Evolutionary conservation across 2,329 filamentous ascomycete species (phyloP).

Genomic region (Ceratocystis albifundus): DNA sequence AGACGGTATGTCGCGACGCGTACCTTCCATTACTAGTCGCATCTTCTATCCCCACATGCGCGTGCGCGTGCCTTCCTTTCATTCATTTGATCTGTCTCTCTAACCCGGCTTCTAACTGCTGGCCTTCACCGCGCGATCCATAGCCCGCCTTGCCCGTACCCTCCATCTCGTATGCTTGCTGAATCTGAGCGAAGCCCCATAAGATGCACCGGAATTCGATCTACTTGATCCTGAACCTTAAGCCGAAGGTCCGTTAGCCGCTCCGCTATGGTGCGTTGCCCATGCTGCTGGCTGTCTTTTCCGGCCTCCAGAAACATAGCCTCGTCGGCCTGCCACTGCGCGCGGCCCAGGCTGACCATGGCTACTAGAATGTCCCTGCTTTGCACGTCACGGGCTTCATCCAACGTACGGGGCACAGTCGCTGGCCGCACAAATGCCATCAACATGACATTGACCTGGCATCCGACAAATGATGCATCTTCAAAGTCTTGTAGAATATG

Average conservation of each 20-base stretch:
- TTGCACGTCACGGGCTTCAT: constrained; percentile 29
- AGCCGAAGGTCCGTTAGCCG: constrained; percentile 39
- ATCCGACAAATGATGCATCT: constrained; percentile 33
- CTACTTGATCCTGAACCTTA: constrained; percentile 43
- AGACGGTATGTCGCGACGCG: too few species aligned
- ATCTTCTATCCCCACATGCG: background rate
- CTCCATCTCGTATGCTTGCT: constrained; percentile 38
- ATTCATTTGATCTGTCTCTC: background rate
- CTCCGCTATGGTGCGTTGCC: constrained; percentile 36
- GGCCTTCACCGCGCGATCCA: constrained; percentile 31
- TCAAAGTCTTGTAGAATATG: constrained; percentile 45
- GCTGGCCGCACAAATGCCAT: constrained; percentile 47
- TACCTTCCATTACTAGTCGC: too few species aligned
- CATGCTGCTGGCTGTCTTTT: constrained; percentile 30
- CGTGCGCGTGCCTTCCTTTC: background rate
- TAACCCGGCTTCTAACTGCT: background rate
- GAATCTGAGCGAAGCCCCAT: constrained; percentile 45
- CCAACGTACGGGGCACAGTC: constrained; percentile 22
- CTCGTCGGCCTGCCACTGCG: constrained; percentile 36
- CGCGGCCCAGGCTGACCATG: constrained; percentile 37
- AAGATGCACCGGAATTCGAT: constrained; percentile 47
- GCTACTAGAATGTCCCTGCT: constrained; percentile 35
- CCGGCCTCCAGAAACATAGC: constrained; percentile 31
- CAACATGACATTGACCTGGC: constrained; percentile 42
- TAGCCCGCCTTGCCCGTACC: constrained; percentile 39